Percentiles rank a stretch among this genome's conserved stretches.
These are phyloP conservation scores for Cenchrus americanus DNA, from an alignment of 176 grass and related monocot genomes.

Conservation along the genomic window DNA sequence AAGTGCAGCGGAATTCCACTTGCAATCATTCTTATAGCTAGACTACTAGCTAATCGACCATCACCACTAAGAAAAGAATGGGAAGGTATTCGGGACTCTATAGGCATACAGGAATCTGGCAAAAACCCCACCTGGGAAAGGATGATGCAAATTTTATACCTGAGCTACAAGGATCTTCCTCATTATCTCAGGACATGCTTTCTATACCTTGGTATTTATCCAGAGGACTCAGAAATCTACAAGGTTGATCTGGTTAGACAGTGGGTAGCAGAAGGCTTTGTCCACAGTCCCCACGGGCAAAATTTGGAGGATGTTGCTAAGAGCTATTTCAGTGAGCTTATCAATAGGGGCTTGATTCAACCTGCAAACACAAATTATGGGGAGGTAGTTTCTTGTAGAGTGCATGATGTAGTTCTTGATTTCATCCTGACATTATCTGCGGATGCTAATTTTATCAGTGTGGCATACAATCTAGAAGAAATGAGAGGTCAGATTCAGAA, in stretches of 20 bases:
- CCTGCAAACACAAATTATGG: not conserved
- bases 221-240: not conserved
- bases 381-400: not conserved
- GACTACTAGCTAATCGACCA: not conserved
- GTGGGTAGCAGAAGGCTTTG: conserved; percentile 5
- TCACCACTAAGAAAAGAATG: too few species aligned
- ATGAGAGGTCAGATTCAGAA: not conserved
- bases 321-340: conserved; percentile 17
- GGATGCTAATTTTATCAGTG: not conserved
- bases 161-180: not conserved
- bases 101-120: not conserved
- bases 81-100: not conserved
- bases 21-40: not conserved
- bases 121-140: not conserved
- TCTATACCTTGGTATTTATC: not conserved
- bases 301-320: not conserved
- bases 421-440: not conserved
- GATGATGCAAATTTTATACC: not conserved
- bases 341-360: not conserved
- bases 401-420: not conserved
- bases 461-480: not conserved
- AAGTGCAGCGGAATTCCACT: not conserved
- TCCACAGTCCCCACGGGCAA: not conserved
- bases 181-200: not conserved
- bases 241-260: not conserved